These are phyloP conservation scores for Aspergillus luchuensis DNA, from an alignment of 2,329 filamentous ascomycete species.

Conservation along the genomic window DNA sequence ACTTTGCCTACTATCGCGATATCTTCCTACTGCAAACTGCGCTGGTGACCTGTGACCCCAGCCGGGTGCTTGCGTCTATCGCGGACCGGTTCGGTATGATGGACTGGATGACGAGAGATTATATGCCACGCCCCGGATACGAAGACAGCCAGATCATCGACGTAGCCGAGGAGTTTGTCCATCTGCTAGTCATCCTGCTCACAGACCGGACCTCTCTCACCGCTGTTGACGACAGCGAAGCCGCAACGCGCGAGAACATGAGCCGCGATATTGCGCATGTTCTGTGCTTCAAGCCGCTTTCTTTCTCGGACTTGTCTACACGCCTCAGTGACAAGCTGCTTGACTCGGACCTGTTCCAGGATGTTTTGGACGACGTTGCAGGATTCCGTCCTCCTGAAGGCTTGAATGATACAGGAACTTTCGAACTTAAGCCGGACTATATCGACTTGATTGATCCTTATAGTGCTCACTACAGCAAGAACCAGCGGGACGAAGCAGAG, in stretches of 20 bases:
- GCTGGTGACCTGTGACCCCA: conserved; percentile 80
- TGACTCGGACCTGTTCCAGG: conserved; percentile 84
- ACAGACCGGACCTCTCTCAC: conserved; percentile 80
- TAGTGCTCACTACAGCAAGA: conserved; percentile 93
- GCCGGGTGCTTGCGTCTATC: conserved; percentile 81
- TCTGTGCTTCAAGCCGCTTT: conserved; percentile 92
- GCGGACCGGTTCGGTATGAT: conserved; percentile 89
- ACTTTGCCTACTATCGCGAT: conserved; percentile 92
- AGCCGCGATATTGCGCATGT: conserved; percentile 90
- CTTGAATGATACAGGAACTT: conserved; percentile 87
- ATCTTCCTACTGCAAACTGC: conserved; percentile 92
- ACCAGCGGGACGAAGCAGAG: conserved; percentile 94
- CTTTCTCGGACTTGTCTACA: conserved; percentile 85
- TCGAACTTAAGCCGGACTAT: conserved; percentile 84
- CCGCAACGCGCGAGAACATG: conserved; percentile 69
- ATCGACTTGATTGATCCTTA: conserved; percentile 92
- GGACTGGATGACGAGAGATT: conserved; percentile 82
- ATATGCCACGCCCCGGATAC: conserved; percentile 71
- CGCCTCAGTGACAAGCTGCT: conserved; percentile 87
- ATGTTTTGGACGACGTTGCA: conserved; percentile 82
- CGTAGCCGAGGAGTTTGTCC: conserved; percentile 92
- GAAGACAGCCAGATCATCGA: conserved; percentile 89
- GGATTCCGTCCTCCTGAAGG: conserved; percentile 89
- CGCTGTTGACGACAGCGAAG: conserved; percentile 38
- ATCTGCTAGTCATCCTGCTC: conserved; percentile 85